Conservation (phyloP, 1,284 basidiomycete species). For the Cutaneotrichosporon cutaneum region DNA sequence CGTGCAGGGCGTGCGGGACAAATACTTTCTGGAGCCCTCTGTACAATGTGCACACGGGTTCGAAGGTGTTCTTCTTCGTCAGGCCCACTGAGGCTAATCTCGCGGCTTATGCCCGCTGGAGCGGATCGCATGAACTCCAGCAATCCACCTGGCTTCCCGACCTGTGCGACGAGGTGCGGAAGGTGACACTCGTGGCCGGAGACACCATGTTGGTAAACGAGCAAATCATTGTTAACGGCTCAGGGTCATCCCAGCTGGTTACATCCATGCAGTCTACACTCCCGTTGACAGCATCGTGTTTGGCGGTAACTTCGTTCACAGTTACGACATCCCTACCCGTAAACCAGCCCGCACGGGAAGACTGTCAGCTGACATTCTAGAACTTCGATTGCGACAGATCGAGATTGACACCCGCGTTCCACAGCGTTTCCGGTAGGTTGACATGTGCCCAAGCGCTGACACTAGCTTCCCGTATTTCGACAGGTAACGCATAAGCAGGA, state of each 20-base stretch:
- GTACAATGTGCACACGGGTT: slow-evolving; percentile 76
- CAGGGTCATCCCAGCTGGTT: slow-evolving; percentile 86
- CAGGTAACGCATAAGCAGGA: slow-evolving; percentile 57
- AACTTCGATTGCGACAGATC: slow-evolving; percentile 82
- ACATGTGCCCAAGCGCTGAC: slow-evolving; percentile 66
- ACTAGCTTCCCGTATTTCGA: slow-evolving; percentile 72
- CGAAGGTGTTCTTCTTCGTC: slow-evolving; percentile 93
- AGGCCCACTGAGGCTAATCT: slow-evolving; percentile 83
- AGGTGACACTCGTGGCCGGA: slow-evolving; percentile 74
- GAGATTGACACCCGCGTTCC: slow-evolving; percentile 91
- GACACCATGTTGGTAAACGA: slow-evolving; percentile 97
- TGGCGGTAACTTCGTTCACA: slow-evolving; percentile 95
- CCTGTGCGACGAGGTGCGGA: slow-evolving; percentile 71
- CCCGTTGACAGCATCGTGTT: slow-evolving; percentile 90
- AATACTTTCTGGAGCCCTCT: no score
- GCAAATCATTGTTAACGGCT: no score
- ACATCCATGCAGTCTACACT: slow-evolving; percentile 96
- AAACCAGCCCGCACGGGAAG: neutral
- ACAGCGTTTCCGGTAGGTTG: slow-evolving; percentile 89
- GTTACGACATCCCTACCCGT: slow-evolving; percentile 49
- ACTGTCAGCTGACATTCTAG: slow-evolving; percentile 52
- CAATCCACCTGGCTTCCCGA: slow-evolving; percentile 88
- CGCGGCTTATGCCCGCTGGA: slow-evolving; percentile 64
- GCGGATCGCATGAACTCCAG: slow-evolving; percentile 77
- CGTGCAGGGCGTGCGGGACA: no score